phyloP scores from a whole-genome alignment of 2,329 filamentous ascomycete species.

The Ophiosphaerella narmari region DNA sequence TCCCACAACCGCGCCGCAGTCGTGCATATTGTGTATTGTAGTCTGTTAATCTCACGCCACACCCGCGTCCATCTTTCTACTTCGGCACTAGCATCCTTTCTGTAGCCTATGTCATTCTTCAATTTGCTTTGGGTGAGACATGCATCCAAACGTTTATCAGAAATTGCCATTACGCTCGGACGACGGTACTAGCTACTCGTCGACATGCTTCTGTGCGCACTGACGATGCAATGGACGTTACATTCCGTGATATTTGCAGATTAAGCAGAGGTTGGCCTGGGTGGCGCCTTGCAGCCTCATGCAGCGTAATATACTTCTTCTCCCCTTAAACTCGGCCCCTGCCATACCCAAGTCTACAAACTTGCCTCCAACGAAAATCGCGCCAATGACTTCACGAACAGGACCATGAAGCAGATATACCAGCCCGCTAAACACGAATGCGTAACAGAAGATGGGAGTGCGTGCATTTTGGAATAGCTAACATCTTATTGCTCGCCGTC shows the following conservation, averaged over 20 bases:
- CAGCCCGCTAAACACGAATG: constrained; percentile 17
- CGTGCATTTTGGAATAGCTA: constrained; percentile 4
- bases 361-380: background rate
- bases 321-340: background rate
- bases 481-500: background rate
- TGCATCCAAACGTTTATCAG: background rate
- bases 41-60: constrained; percentile 5
- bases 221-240: constrained; percentile 6
- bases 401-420: constrained; percentile 5
- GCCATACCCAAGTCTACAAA: background rate
- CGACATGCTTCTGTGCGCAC: background rate
- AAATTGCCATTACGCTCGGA: background rate
- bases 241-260: constrained; percentile 6
- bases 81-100: background rate
- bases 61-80: constrained; percentile 1
- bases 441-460: constrained; percentile 8
- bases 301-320: constrained; percentile 5
- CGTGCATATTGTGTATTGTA: constrained; percentile 5
- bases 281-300: constrained; percentile 5
- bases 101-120: background rate
- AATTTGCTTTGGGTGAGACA: background rate
- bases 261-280: background rate
- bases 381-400: constrained; percentile 2
- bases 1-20: constrained; percentile 3
- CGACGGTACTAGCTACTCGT: background rate